Percentiles rank a stretch among this genome's conserved stretches.
Conservation (phyloP, 805 yeast species). For the Trichomonascus vanleenenianus region DNA sequence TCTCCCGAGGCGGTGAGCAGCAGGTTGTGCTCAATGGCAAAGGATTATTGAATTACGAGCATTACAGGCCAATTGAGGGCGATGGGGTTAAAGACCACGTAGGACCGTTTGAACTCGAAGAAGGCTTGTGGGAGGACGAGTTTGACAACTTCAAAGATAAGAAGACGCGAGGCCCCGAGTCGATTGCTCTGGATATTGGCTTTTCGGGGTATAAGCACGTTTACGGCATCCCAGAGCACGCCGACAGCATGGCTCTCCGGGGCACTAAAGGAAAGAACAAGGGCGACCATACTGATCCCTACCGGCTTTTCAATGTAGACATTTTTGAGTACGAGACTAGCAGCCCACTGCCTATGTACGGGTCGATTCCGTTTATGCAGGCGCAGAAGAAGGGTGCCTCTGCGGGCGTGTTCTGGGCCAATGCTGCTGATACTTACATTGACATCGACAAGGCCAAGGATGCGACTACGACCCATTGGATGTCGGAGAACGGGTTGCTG, state of each 20-base stretch:
- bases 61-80: constrained; percentile 51
- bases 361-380: constrained; percentile 82
- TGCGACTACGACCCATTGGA: constrained; percentile 68
- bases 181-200: constrained; percentile 71
- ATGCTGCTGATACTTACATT: constrained; percentile 86
- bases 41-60: constrained; percentile 74
- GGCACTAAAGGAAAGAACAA: constrained; percentile 44
- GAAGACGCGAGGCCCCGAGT: constrained; percentile 67
- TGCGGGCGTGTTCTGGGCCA: constrained; percentile 84
- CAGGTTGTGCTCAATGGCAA: constrained; percentile 61
- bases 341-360: constrained; percentile 87
- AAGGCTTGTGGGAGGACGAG: constrained; percentile 60
- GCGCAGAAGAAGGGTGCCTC: constrained; percentile 52
- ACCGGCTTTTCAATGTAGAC: constrained; percentile 86
- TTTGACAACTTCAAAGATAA: constrained; percentile 64
- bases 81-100: constrained; percentile 31
- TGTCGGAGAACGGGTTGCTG: constrained; percentile 78
- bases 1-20: constrained; percentile 38
- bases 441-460: constrained; percentile 44
- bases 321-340: constrained; percentile 87
- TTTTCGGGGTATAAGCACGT: constrained; percentile 55
- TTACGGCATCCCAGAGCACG: constrained; percentile 97
- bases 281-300: constrained; percentile 50
- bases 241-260: constrained; percentile 66
- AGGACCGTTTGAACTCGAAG: constrained; percentile 42